phyloP scores from a whole-genome alignment of 345 rosid genomes.

The Populus ilicifolia region DNA sequence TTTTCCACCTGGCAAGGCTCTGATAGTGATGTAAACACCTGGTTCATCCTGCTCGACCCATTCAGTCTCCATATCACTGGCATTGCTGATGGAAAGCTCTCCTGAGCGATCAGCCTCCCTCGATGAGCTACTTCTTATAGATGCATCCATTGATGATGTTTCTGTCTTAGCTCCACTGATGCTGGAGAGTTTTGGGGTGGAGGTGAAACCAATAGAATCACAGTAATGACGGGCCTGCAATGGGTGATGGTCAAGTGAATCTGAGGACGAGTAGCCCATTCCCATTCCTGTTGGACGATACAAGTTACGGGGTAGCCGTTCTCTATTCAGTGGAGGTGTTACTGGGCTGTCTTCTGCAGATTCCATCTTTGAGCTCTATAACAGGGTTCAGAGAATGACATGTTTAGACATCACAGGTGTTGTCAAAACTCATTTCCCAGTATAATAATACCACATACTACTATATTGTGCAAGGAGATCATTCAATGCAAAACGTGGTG shows the following conservation, averaged over 20 bases:
- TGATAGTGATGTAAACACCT: conserved; percentile 34
- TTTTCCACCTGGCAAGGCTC: conserved; percentile 32
- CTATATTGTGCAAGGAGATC: background rate
- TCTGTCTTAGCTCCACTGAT: conserved; percentile 89
- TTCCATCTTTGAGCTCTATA: conserved; percentile 28
- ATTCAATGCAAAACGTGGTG: background rate
- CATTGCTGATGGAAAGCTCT: conserved; percentile 36
- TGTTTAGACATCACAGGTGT: background rate
- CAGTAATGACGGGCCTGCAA: conserved; percentile 28
- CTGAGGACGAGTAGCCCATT: conserved; percentile 25
- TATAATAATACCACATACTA: background rate
- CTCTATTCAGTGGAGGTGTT: conserved; percentile 40
- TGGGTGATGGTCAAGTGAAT: conserved; percentile 31
- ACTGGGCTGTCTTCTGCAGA: conserved; percentile 28
- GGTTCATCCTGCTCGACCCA: conserved; percentile 41
- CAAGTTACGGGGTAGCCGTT: conserved; percentile 50
- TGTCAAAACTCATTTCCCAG: background rate
- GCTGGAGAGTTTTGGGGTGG: conserved; percentile 94
- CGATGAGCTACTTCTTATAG: conserved; percentile 29
- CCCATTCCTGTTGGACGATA: conserved; percentile 30
- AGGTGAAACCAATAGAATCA: conserved; percentile 64
- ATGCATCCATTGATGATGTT: conserved; percentile 68
- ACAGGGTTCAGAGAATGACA: conserved; percentile 7
- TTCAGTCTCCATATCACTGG: conserved; percentile 36
- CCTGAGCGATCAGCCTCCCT: conserved; percentile 36